phyloP scores from a whole-genome alignment of 164 flowering plant genomes.

The Piper longum region DNA sequence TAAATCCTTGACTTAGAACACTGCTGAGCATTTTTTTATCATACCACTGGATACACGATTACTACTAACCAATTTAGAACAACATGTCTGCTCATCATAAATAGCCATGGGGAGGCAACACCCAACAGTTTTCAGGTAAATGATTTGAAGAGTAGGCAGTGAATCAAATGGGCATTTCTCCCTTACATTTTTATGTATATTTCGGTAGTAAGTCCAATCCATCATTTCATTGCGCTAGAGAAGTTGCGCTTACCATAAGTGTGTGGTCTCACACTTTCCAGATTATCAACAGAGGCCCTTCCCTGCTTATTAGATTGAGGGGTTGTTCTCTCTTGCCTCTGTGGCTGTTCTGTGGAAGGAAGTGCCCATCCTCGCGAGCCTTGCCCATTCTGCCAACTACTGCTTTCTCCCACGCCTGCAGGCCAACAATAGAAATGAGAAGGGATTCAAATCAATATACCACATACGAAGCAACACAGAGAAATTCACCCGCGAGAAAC shows the following conservation, averaged over 20 bases:
- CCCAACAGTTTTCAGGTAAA: too few relatives aligned
- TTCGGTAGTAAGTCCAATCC: neutral
- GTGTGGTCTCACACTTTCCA: neutral
- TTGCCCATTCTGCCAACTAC: slow-evolving; percentile 7
- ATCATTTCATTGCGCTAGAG: neutral
- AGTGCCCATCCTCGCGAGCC: neutral
- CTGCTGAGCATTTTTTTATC: too few relatives aligned
- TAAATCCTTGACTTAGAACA: too few relatives aligned
- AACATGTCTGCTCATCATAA: too few relatives aligned
- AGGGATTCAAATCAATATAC: neutral
- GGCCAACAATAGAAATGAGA: neutral
- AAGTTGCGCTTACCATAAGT: neutral
- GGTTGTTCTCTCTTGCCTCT: slow-evolving; percentile 6
- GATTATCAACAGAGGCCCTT: neutral
- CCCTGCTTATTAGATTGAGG: neutral
- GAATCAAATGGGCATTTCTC: too few relatives aligned
- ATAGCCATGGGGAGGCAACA: too few relatives aligned
- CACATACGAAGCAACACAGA: neutral
- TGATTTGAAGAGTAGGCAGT: too few relatives aligned
- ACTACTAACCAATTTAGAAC: too few relatives aligned
- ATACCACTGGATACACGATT: too few relatives aligned
- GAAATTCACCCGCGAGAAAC: too few relatives aligned
- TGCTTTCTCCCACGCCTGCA: neutral
- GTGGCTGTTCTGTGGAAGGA: slow-evolving; percentile 33
- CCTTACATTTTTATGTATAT: too few relatives aligned